These are phyloP conservation scores for Pyracantha coccinea DNA, from an alignment of 331 rosid genomes.

Conservation along the genomic window DNA sequence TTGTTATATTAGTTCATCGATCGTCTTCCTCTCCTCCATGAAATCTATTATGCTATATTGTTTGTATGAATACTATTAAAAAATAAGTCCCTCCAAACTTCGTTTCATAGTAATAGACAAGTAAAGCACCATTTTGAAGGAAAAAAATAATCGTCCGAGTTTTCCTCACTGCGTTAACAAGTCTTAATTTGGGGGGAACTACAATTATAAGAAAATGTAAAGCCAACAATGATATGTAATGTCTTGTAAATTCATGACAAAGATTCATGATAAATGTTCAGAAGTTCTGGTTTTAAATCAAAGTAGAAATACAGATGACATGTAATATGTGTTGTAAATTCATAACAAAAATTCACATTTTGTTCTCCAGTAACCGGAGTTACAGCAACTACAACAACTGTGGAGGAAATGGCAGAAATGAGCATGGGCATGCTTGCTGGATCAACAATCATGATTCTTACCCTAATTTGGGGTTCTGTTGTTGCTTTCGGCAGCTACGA, in stretches of 20 bases:
- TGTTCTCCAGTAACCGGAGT: slow-evolving; percentile 21
- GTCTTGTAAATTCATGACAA: too few relatives aligned
- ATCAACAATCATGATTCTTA: slow-evolving; percentile 25
- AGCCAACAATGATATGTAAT: too few relatives aligned
- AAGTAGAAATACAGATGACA: not conserved
- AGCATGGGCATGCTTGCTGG: slow-evolving; percentile 27
- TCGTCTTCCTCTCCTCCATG: not conserved
- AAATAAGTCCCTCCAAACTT: too few relatives aligned
- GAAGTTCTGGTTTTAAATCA: not conserved
- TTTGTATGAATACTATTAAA: not conserved
- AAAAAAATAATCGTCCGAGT: too few relatives aligned
- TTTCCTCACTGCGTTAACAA: too few relatives aligned
- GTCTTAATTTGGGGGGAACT: too few relatives aligned
- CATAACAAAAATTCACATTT: not conserved
- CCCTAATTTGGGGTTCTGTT: slow-evolving; percentile 27
- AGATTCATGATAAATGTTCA: not conserved
- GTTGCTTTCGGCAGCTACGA: slow-evolving; percentile 28
- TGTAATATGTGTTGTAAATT: not conserved
- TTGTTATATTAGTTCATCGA: too few relatives aligned
- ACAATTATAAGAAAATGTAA: too few relatives aligned
- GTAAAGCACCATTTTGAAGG: too few relatives aligned
- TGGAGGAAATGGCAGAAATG: slow-evolving; percentile 10
- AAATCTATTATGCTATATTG: not conserved
- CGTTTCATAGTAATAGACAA: too few relatives aligned
- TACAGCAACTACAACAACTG: slow-evolving; percentile 11